Conservation (phyloP, 2,329 filamentous ascomycete species). For the Fusarium aywerte region DNA sequence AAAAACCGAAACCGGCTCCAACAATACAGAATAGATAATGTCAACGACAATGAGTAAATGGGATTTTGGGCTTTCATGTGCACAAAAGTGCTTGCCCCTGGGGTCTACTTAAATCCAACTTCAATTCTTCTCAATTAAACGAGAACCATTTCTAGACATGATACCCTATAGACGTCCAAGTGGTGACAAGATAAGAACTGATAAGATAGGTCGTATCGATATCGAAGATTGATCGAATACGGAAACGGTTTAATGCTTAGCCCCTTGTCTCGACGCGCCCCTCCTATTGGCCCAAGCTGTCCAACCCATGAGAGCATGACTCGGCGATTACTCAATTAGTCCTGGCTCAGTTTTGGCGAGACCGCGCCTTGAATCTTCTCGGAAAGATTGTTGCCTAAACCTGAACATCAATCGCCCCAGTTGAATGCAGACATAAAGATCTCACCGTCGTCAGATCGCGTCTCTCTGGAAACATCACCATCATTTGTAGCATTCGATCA, state of each 20-base stretch:
- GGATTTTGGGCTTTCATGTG: too few species aligned
- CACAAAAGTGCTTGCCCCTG: too few species aligned
- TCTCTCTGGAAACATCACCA: too few species aligned
- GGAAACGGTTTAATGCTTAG: background rate
- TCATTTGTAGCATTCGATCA: accelerated
- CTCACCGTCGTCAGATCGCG: accelerated
- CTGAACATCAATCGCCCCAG: background rate
- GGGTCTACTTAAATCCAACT: too few species aligned
- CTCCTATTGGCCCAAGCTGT: background rate
- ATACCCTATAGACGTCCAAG: too few species aligned
- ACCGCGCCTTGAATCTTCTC: background rate
- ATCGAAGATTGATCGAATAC: background rate
- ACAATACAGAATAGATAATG: too few species aligned
- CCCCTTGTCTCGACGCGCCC: accelerated
- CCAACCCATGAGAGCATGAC: background rate
- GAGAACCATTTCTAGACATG: too few species aligned
- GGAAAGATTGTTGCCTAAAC: background rate
- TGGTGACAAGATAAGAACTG: background rate
- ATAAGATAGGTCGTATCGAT: background rate
- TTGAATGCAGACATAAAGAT: background rate
- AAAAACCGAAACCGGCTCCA: too few species aligned
- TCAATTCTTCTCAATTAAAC: too few species aligned
- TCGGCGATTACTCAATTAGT: constrained; percentile 8
- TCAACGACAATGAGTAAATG: too few species aligned
- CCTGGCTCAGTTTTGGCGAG: background rate